These are phyloP conservation scores for Hemileia vastatrix DNA, from an alignment of 1,284 basidiomycete species.

Conservation along the genomic window DNA sequence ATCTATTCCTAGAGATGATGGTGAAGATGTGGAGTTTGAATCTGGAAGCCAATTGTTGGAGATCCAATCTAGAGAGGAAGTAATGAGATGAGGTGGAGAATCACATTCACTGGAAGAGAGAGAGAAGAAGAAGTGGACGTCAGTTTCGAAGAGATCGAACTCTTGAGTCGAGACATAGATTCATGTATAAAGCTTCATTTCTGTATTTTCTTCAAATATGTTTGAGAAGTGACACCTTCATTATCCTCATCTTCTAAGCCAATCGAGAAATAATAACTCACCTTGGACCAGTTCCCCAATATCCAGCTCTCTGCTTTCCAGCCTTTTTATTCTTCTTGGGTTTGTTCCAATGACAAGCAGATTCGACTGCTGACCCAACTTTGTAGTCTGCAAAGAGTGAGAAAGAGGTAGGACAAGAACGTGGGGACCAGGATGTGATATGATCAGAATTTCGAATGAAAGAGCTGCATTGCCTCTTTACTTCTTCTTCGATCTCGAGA, in stretches of 20 bases:
- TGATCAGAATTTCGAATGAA: too few relatives aligned
- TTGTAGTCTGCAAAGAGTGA: conserved; percentile 55
- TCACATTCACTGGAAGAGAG: conserved; percentile 66
- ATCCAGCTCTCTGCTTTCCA: conserved; percentile 35
- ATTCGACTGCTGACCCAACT: conserved; percentile 47
- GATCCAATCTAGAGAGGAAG: conserved; percentile 70
- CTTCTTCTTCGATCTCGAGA: conserved; percentile 48
- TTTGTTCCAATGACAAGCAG: conserved; percentile 31
- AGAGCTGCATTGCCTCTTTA: conserved; percentile 56
- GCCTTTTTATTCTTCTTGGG: conserved; percentile 32
- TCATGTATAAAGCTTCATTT: too few relatives aligned
- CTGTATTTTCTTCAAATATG: neutral
- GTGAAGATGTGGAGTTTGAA: conserved; percentile 15
- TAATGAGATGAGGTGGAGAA: conserved; percentile 64
- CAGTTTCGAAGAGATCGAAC: too few relatives aligned
- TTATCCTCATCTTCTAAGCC: too few relatives aligned
- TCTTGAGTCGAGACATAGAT: too few relatives aligned
- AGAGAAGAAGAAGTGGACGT: neutral
- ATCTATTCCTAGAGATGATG: conserved; percentile 17
- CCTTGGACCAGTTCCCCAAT: conserved; percentile 40
- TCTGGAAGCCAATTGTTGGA: conserved; percentile 59
- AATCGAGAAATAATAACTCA: conserved; percentile 13
- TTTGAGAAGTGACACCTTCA: too few relatives aligned
- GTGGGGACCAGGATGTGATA: too few relatives aligned
- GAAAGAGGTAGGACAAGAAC: too few relatives aligned